Base-by-base conservation (phyloP, 2,329 filamentous ascomycete species). In the Aspergillus tanneri region DNA sequence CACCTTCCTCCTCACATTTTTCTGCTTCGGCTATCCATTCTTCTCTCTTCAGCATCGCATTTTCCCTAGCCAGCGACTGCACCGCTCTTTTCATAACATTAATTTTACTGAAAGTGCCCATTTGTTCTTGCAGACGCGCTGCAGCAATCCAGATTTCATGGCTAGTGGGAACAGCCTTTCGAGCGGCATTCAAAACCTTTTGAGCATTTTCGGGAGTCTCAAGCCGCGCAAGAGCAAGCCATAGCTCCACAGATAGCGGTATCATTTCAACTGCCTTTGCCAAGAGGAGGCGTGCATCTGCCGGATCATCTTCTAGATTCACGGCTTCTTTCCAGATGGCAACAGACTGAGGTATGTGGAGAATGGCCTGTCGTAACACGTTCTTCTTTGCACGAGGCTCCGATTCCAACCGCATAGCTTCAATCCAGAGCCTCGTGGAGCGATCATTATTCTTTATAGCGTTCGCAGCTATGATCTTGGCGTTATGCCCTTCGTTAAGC, bases 271-370 rank as follows among this genome's bases (percentile, higher is more conserved):
- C 95, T 0, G 95, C 95, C 72, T 96, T 96, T 39, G 90, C 91
- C 38, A 99, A 81, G 46, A 99, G 78, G 47, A 99, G 76, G 53
- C 86, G 85, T 4, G 95, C 95, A 72, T 96, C 90, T 23, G 86
- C 87, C 0, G 87, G 82, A 58, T 96, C 87, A 62, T 96, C 92
- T 64, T 97, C 93, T 46, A 97, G 75, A 59, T 97, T 97, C 54
- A 99, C 92, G 4, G 92, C 87, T 66, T 95, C 90, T 67, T 97
- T 99, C 93, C 93, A 99, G n/a, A 99, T 80, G 34, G 88, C 86
- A 39, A 97, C 93, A 0, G 92, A 97, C 63, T 96, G 90, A 0
- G 91, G 91, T 32, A 96, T 88, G 62, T 96, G 86, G 61, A 97
- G 89, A 36, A 99, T 78, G 0, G 93, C 95, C 64, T 95, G 88